Base-by-base conservation (phyloP, 805 yeast species). In the Vanderwaltozyma tropicalis region DNA sequence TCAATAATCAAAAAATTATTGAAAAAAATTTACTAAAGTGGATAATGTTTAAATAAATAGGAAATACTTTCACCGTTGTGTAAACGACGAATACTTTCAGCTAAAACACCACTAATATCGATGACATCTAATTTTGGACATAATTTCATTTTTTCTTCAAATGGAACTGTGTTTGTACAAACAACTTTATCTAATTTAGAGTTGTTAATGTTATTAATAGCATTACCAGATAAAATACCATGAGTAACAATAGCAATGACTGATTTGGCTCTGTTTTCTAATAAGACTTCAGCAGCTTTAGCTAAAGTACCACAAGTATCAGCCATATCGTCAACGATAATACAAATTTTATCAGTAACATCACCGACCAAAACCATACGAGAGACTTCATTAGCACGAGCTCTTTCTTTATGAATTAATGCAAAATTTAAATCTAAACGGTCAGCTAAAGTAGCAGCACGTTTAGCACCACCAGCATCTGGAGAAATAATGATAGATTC, bases 391-490 rank as follows among this genome's bases (percentile, higher is more conserved):
- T 89, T 89, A 34, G 97, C 96, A 54, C 81, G 76, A 34, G 85
- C 89, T 56, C 98, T 76, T 66, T 89, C 98, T 61, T 89, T 89
- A 66, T 89, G 98, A 52, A 89, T 92, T 57, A 89, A 74, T 1
- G 98, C 97, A 64, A 89, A 89, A 58, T 82, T 86, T 49, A 89
- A 72, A 52, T 92, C 97, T 47, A 92, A 68, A 51, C 82, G 76
- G 54, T 89, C 97, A 12, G 97, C 97, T 36, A 89, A 67, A 5
- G 88, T 78, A 2, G 97, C 97, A 20, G 88, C 98, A 48, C 98
- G 74, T 62, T 89, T 89, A 38, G 97, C 97, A 42, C 98, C 98
- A 50, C 98, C 98, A 3, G 98, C 98, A 65, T 89, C 98, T 3
- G 98, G 98, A 4, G 96, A 86, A 11, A 89, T 94, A 39, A 89